Percentiles rank a stretch among this genome's conserved stretches.
Conservation (phyloP, 805 yeast species). For the Candida fluviatilis region DNA sequence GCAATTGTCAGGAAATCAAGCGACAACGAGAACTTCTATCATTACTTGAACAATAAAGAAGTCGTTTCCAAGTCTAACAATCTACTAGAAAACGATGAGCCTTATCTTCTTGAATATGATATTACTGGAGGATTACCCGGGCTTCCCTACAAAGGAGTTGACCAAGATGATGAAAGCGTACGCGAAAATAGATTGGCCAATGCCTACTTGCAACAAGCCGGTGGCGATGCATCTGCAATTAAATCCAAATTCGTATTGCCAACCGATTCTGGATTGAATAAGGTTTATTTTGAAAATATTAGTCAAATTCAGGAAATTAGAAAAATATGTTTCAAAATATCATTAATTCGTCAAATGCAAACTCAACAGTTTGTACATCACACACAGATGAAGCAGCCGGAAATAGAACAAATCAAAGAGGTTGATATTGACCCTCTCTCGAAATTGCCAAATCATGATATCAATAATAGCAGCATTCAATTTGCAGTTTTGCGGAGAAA, state of each 20-base stretch:
- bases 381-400: conserved; percentile 69
- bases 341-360: conserved; percentile 86
- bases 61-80: conserved; percentile 41
- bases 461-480: conserved; percentile 55
- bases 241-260: conserved; percentile 29
- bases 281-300: conserved; percentile 61
- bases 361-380: conserved; percentile 72
- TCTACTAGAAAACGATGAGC: conserved; percentile 52
- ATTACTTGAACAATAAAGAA: conserved; percentile 37
- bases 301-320: conserved; percentile 82
- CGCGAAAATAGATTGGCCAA: conserved; percentile 35
- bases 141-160: conserved; percentile 49
- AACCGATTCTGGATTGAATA: conserved; percentile 54
- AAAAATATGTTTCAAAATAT: conserved; percentile 81
- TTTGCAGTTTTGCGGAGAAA: conserved; percentile 63
- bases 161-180: conserved; percentile 36
- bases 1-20: conserved; percentile 65
- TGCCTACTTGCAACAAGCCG: conserved; percentile 22
- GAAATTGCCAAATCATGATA: conserved; percentile 65
- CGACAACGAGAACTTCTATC: conserved; percentile 61
- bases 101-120: conserved; percentile 79
- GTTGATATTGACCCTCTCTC: conserved; percentile 82
- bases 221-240: conserved; percentile 19
- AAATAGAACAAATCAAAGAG: conserved; percentile 56
- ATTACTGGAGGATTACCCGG: conserved; percentile 77